These are phyloP conservation scores for Zalerion maritima DNA, from an alignment of 495 filamentous ascomycete species.

Conservation along the genomic window DNA sequence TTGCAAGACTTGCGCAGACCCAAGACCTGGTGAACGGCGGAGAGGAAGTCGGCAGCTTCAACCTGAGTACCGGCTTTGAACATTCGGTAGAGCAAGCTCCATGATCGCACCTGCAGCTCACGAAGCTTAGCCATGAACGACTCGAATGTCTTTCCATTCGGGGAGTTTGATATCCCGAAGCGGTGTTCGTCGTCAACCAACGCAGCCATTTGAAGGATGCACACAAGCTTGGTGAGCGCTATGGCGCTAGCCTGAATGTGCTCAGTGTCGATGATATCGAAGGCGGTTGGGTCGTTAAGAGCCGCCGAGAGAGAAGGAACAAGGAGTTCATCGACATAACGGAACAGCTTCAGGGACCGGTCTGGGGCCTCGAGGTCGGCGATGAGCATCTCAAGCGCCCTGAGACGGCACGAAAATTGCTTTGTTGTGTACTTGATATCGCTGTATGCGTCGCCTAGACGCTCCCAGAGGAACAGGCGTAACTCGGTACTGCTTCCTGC, in stretches of 20 bases:
- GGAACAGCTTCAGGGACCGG: constrained; percentile 57
- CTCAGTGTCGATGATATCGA: constrained; percentile 70
- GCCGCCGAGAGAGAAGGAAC: constrained; percentile 47
- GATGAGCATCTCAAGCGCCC: constrained; percentile 69
- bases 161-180: constrained; percentile 45
- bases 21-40: constrained; percentile 67
- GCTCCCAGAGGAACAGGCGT: constrained; percentile 72
- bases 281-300: constrained; percentile 53
- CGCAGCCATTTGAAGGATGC: constrained; percentile 61
- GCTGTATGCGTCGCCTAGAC: constrained; percentile 74
- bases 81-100: constrained; percentile 64
- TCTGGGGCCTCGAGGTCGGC: constrained; percentile 44
- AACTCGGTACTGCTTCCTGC: constrained; percentile 65
- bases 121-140: constrained; percentile 57
- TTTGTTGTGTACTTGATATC: constrained; percentile 71
- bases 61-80: constrained; percentile 61
- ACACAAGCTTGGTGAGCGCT: constrained; percentile 48
- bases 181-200: constrained; percentile 71
- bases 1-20: constrained; percentile 79
- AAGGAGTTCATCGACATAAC: constrained; percentile 60
- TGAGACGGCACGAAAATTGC: constrained; percentile 70
- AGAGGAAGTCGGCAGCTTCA: constrained; percentile 51
- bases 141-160: constrained; percentile 22
- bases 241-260: constrained; percentile 56
- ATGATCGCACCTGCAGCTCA: constrained; percentile 79